Base-by-base conservation (phyloP, 495 filamentous ascomycete genomes). In the Mytilinidion resinicola region DNA sequence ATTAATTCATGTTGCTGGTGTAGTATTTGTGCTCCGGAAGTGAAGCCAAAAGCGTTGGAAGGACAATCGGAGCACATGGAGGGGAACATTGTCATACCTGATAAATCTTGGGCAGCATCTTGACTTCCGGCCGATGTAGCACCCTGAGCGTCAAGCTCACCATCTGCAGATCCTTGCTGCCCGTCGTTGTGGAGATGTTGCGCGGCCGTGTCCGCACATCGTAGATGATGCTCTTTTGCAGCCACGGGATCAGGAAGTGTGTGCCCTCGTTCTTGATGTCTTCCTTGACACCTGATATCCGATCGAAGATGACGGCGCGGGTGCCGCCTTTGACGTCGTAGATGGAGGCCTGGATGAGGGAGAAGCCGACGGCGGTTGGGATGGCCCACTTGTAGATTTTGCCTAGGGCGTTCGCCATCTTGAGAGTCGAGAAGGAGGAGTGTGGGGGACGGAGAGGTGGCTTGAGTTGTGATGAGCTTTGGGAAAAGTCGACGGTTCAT, bases 151-250 rank as follows among this genome's bases (percentile, higher is more conserved):
- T 99, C 81, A 99, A 80, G 80, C 89, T 96, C 70, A 99, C 93
- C 93, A 99, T 99, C 82, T 99, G 93, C 75, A 99, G 72, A 76
- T 99, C 93, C 82, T 99, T 99, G 80, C 86, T 91, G 55, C 93
- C 93, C 10, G 93, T 99, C 12, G 92, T 97, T n/a, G 93, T 99
- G 14, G 85, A 86, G 75, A 99, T 96, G 69, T 92, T 96, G 66
- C 93, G 81, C 49, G 93, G 93, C 81, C 95, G 95, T 43, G 93
- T 97, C 59, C 93, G 89, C 59, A 99, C 95, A 78, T 99, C 93
- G 77, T 93, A 99, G 72, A 96, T 79, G 73, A 99, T 95, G 62
- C 85, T 86, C 77, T 85, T 85, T 70, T 99, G 93, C 69, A 99
- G 75, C 93, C 93, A 99, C 1, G 93, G 93, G 43, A 99, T 73